Percentiles rank a stretch among this genome's conserved stretches.
phyloP scores from a whole-genome alignment of 1,284 basidiomycete genomes.

The Pyrrhoderma noxium region DNA sequence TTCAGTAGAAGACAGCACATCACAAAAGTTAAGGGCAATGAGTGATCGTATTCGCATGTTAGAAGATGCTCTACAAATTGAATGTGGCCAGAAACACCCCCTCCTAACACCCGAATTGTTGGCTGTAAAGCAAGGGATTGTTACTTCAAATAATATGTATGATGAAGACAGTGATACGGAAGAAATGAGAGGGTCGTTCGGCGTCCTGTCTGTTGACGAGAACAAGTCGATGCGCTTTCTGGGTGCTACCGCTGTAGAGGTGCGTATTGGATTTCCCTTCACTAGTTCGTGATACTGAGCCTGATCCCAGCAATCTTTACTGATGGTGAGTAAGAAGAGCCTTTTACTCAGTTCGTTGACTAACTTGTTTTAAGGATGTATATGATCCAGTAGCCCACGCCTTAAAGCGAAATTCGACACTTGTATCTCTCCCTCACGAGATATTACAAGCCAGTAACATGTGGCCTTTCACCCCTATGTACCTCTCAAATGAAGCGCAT shows the following conservation, averaged over 20 bases:
- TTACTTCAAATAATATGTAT: neutral
- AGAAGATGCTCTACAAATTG: conserved; percentile 20
- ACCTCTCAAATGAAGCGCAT: neutral
- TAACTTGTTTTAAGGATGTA: neutral
- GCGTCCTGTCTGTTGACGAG: conserved; percentile 5
- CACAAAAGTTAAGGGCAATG: conserved; percentile 14
- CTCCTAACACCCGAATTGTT: conserved; percentile 20
- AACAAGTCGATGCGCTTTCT: conserved; percentile 4
- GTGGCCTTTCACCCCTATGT: conserved; percentile 14
- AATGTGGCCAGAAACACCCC: conserved; percentile 19
- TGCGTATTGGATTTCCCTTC: neutral
- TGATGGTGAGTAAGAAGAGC: neutral
- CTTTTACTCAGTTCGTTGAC: neutral
- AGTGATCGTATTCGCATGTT: conserved; percentile 17
- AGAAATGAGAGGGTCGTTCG: conserved; percentile 2
- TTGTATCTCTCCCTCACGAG: conserved; percentile 8
- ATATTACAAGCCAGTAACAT: conserved; percentile 12
- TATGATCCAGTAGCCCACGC: neutral
- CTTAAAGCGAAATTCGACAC: neutral
- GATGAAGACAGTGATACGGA: neutral
- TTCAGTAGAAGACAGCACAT: too few relatives aligned
- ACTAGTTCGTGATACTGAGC: neutral
- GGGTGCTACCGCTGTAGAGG: conserved; percentile 6
- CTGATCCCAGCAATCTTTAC: conserved; percentile 3
- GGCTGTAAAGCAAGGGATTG: conserved; percentile 1